Base-by-base conservation (phyloP, 1,284 basidiomycete genomes). In the Cryptococcus neoformans region DNA sequence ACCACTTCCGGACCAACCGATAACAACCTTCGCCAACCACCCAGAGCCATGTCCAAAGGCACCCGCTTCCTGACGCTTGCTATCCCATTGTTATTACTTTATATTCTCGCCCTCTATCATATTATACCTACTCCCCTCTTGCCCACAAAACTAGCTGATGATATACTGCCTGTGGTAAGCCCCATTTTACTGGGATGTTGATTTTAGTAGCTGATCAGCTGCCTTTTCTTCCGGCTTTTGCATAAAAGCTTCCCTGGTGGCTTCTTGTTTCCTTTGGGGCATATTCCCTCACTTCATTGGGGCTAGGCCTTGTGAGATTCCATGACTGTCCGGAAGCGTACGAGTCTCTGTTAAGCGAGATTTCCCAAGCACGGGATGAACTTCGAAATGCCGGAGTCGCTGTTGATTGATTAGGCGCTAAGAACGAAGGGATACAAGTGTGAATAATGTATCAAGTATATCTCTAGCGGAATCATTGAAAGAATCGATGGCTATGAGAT, bases 281-380 rank as follows among this genome's bases (percentile, higher is more conserved):
- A 1, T 89, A 88, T 69, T 87, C 86, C 5, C 81, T 89, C 16
- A 83, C 82, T 72, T 86, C 84, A 2, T 81, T 90, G 38, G 88
- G 88, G 9, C 83, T 84, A 81, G 87, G 87, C 1, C 68, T 90
- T 44, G 81, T 85, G 56, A 85, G 84, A 6, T 87, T 89, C 68
- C 78, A 83, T 67, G 87, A 89, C 64, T 87, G 86, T 66, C 85
- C 86, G 41, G 87, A 88, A 60, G 87, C 88, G n/a, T 87, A 89
- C 65, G 79, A 83, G 28, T 85, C 86, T 66, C 74, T 89, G 39
- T 78, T 89, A 60, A 67, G 71, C 69, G 87, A 63, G 62, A 85
- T 89, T 40, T 80, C 81, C 17, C 80, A 83, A 65, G 87, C 88
- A 12, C 89, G 87, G 76, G 82, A 85, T 67, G 86, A 87, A 59